Evolutionary conservation across 1,139 yeast genomes (phyloP), one percentile per base, ranked within the genome.

Genomic region (Yamadazyma dendronema): DNA sequence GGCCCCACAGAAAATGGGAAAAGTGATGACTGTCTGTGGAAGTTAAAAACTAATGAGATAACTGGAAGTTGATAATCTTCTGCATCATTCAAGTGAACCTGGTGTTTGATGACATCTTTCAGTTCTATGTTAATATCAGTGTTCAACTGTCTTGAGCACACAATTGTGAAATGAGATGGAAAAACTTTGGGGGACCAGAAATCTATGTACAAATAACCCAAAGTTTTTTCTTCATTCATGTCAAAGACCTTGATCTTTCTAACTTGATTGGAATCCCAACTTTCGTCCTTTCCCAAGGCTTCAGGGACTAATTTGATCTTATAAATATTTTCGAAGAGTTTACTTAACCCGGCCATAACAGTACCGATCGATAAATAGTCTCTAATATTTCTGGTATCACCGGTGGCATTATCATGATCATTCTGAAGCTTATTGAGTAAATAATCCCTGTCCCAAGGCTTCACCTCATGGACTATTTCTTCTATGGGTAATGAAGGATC

Each of bases 111-210:
- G 2, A 51, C 49, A 3, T 51, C 54, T 10, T 44, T 37, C 2
- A 53, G 31, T 43, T 67, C 74, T 15, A 57, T 56, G 3, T 53
- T 57, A 14, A 64, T 50, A 31, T 54, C 60, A 9, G 52, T 46
- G 41, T 68, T 67, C 22, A 71, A 52, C 35, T 63, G 55, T 48
- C 98, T 74, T 32, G 96, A 88, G 54, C 98, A 92, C 40, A 94
- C 90, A n/a, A 92, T 88, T 0, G 98, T 92, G 61, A 88, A 94
- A 62, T 92, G 99, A 0, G 98, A 95, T 1, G 98, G 97, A 44
- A 65, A 54, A 3, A 70, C 76, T 42, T 69, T 70, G 13, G 64
- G 57, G 6, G 72, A 64, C 75, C 76, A 71, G 41, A 70, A 70
- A 46, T 71, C 77, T 31, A 70, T 54, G 43, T 71, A 71, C 34